Percentiles rank a stretch among this genome's conserved stretches.
Evolutionary conservation across 441 rosid species (phyloP).

Genomic region (Corymbia citriodora): DNA sequence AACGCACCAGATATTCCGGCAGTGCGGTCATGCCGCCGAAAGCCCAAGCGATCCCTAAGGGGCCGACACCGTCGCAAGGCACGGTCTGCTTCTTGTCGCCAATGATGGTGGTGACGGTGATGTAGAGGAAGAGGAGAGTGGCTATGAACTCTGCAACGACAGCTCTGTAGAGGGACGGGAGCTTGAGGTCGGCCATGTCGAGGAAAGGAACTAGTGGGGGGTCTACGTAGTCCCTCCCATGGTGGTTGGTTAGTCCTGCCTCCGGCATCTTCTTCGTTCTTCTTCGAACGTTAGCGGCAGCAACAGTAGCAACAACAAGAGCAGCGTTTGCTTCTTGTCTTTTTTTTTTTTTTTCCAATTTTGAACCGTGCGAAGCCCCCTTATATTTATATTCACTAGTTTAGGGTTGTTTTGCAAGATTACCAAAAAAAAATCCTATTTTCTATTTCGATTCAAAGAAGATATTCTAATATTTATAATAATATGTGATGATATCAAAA

Average conservation of each 20-base stretch:
- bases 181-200: constrained; percentile 24
- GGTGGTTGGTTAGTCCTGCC: not conserved
- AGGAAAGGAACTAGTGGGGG: constrained; percentile 25
- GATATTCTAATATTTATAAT: not conserved
- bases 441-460: not conserved
- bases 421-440: not conserved
- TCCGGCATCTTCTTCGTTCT: not conserved
- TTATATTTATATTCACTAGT: not conserved
- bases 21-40: constrained; percentile 92
- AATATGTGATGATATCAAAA: not conserved
- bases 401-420: not conserved
- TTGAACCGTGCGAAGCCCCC: not conserved
- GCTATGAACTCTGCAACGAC: not conserved
- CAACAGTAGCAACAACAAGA: not conserved
- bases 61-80: constrained; percentile 28
- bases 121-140: constrained; percentile 29
- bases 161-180: constrained; percentile 32
- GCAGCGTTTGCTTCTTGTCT: not conserved
- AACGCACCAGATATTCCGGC: constrained; percentile 61
- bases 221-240: not conserved
- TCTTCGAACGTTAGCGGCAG: not conserved
- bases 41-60: constrained; percentile 81
- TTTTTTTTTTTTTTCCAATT: not conserved
- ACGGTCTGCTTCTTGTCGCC: constrained; percentile 27
- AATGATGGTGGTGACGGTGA: constrained; percentile 22